Evolutionary conservation across 1,284 basidiomycete genomes (phyloP).

Genomic region (Porodaedalea pini): DNA sequence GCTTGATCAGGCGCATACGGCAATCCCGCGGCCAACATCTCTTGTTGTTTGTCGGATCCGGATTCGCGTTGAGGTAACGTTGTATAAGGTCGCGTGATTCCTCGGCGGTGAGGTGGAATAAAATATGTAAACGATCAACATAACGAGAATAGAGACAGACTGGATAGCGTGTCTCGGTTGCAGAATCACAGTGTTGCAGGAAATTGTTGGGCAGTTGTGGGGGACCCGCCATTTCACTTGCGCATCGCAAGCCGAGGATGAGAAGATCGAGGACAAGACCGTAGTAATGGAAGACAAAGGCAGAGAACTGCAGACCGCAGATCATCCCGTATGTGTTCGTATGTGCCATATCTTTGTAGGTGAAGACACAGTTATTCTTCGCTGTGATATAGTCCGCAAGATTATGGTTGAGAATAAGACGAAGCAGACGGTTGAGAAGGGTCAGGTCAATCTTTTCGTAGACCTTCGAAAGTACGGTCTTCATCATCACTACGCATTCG

Average conservation of each 20-base stretch:
- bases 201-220: constrained; percentile 96
- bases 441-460: constrained; percentile 98
- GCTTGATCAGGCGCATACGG: constrained; percentile 98
- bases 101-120: constrained; percentile 98
- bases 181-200: constrained; percentile 89
- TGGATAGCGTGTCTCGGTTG: constrained; percentile 91
- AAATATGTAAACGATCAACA: constrained; percentile 88
- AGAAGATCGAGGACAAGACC: constrained; percentile 88
- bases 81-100: constrained; percentile 98
- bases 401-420: constrained; percentile 95
- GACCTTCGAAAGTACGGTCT: constrained; percentile 92
- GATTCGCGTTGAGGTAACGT: constrained; percentile 93
- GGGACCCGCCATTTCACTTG: constrained; percentile 97
- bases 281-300: constrained; percentile 97
- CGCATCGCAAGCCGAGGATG: constrained; percentile 89
- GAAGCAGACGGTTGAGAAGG: constrained; percentile 86
- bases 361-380: constrained; percentile 88
- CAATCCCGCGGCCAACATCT: constrained; percentile 99
- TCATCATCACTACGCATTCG: constrained; percentile 96
- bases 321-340: constrained; percentile 92
- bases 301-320: constrained; percentile 92
- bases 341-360: constrained; percentile 94
- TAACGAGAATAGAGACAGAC: constrained; percentile 95
- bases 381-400: constrained; percentile 97
- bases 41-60: constrained; percentile 98